Evolutionary conservation across 169 alveolate genomes (phyloP).

Genomic region (Theileria sp.): DNA sequence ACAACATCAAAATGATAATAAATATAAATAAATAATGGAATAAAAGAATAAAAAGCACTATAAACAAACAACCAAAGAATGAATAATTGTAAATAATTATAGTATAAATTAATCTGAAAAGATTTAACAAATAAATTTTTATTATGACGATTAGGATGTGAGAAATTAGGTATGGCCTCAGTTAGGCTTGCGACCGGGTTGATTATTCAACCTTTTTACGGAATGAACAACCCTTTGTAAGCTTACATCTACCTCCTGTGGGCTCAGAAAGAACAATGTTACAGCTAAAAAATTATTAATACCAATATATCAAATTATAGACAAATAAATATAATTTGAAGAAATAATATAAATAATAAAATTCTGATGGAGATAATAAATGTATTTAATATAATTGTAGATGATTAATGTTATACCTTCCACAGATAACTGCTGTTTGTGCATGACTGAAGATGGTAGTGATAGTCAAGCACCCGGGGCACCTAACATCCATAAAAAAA

Average conservation of each 20-base stretch:
- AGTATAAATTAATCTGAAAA: background rate
- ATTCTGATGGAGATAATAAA: background rate
- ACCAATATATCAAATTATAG: conserved; percentile 4
- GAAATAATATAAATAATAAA: background rate
- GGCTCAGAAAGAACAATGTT: conserved; percentile 92
- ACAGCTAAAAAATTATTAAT: conserved; percentile 79
- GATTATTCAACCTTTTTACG: conserved; percentile 86
- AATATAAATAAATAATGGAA: background rate
- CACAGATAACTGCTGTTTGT: conserved; percentile 89
- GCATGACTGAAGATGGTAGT: conserved; percentile 95
- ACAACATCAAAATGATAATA: background rate
- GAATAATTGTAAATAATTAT: background rate
- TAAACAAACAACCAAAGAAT: too few relatives aligned
- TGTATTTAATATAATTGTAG: background rate
- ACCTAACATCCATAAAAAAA: conserved; percentile 96
- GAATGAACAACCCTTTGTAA: conserved; percentile 93
- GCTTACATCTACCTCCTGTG: conserved; percentile 95
- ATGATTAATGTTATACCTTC: conserved; percentile 68
- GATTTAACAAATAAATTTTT: background rate
- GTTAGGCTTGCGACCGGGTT: background rate
- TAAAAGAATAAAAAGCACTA: background rate
- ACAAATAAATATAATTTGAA: background rate
- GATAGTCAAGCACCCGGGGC: conserved; percentile 93
- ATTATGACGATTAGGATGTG: background rate
- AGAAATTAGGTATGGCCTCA: background rate